phyloP scores from a whole-genome alignment of 2,329 filamentous ascomycete genomes.

The Ceratocystis destructans region DNA sequence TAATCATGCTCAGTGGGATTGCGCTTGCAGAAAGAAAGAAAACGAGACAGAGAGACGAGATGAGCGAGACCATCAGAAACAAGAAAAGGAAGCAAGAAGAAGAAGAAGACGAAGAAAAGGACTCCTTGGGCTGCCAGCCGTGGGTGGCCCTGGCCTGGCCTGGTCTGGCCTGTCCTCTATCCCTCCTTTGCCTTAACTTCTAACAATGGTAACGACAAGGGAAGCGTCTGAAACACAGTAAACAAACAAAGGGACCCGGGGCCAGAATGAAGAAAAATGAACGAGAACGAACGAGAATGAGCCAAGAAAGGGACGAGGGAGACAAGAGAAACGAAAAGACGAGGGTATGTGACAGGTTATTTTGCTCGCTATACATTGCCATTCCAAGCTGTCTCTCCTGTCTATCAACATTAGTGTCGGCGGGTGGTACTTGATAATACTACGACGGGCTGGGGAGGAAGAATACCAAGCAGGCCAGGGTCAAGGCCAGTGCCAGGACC shows the following conservation, averaged over 20 bases:
- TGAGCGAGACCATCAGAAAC: background rate
- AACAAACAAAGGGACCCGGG: slow-evolving; percentile 6
- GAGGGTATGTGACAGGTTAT: background rate
- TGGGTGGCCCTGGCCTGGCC: background rate
- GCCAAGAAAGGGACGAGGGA: background rate
- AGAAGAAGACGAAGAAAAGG: too few relatives aligned
- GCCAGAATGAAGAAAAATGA: background rate
- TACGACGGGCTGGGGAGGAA: background rate
- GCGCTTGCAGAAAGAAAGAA: background rate
- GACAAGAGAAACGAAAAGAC: background rate
- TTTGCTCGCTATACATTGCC: slow-evolving; percentile 6
- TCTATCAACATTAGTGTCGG: slow-evolving; percentile 1
- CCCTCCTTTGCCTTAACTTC: background rate
- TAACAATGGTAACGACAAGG: background rate
- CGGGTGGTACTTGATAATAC: slow-evolving; percentile 1
- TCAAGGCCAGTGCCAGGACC: background rate
- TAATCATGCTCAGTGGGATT: too few relatives aligned
- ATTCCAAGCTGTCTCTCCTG: slow-evolving; percentile 1
- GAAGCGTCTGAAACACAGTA: slow-evolving; percentile 6
- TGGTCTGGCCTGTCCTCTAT: background rate
- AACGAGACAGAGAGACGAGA: background rate
- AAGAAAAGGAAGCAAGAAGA: background rate
- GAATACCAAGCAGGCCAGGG: background rate
- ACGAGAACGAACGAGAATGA: background rate
- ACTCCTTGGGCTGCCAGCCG: too few relatives aligned